These are phyloP conservation scores for Crassisporium funariophilum DNA, from an alignment of 768 basidiomycete genomes.

Conservation along the genomic window DNA sequence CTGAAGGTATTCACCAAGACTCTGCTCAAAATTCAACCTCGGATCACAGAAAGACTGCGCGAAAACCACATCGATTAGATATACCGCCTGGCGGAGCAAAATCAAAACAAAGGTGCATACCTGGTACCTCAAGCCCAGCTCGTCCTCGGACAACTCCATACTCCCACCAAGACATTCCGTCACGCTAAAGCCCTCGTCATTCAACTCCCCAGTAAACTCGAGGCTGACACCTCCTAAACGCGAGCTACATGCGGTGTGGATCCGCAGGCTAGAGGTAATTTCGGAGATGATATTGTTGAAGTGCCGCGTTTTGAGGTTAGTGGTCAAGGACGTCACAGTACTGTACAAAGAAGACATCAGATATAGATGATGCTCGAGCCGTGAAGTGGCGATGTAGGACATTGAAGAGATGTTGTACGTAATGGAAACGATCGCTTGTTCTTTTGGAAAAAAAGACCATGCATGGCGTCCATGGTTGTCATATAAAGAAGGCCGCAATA, in stretches of 20 bases:
- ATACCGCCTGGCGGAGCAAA: constrained; percentile 2
- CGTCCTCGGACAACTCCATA: constrained; percentile 89
- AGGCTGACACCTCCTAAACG: constrained; percentile 83
- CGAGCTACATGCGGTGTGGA: constrained; percentile 76
- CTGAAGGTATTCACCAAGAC: constrained; percentile 64
- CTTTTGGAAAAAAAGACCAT: too few relatives aligned
- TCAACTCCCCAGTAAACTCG: constrained; percentile 91
- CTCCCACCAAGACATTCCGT: constrained; percentile 97
- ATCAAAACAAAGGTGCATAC: constrained; percentile 38
- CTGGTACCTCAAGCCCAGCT: constrained; percentile 90
- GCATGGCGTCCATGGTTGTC: too few relatives aligned
- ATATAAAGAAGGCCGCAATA: too few relatives aligned
- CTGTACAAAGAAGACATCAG: constrained; percentile 50
- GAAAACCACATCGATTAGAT: not conserved
- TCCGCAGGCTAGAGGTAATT: constrained; percentile 76
- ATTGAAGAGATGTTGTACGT: too few relatives aligned
- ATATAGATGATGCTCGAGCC: too few relatives aligned
- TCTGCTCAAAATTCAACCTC: constrained; percentile 90
- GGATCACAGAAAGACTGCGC: constrained; percentile 90
- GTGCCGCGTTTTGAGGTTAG: constrained; percentile 86
- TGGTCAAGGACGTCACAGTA: constrained; percentile 78
- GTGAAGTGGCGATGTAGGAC: too few relatives aligned
- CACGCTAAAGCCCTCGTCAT: constrained; percentile 89
- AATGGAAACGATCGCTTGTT: too few relatives aligned
- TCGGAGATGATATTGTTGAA: constrained; percentile 90